Base-by-base conservation (phyloP, 2,329 filamentous ascomycete genomes). In the Aspergillus clavatus region DNA sequence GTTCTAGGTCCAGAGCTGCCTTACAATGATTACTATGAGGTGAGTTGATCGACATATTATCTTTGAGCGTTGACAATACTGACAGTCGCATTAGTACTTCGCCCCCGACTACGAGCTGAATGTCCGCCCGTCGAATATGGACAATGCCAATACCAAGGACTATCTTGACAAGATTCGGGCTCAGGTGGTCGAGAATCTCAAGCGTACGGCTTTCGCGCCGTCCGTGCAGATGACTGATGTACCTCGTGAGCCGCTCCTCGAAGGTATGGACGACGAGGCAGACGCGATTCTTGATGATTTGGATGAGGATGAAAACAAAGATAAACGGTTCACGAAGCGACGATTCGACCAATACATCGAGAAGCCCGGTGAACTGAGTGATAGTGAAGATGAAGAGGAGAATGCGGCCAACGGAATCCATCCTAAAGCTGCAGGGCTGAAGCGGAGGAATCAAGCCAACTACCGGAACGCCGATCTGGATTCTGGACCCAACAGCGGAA, bases 21-120 rank as follows among this genome's bases (percentile, higher is more conserved):
- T 0, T 97, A 89, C 68, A 97, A 95, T 53, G 91, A 97, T 72
- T 97, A 97, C 68, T 97, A 97, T 61, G 82, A 85, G 65, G 77
- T 78, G 62, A 58, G 68, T 35, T 24, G 4, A 10, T 26, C 18
- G 10, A 19, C 3, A 11, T 10, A 11, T 1, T 3, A 35, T 19
- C 8, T 11, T 16, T 19, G 18, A 11, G 31, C 16, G 8, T 2
- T 16, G 14, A 18, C 14, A 10, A n/a, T 33, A 18, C 53, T 53
- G 21, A 46, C 40, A 19, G 8, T 28, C 31, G 5, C n/a, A 18
- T 29, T 21, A 80, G 74, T 86, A 86, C 60, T 86, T 84, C 59
- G 81, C 78, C 5, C 82, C 82, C 2, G 82, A 86, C 59, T 86
- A 83, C 60, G 81, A 86, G 63, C 73, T 86, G 33, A 80, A 85